Conservation (phyloP, 2,329 filamentous ascomycete species). For the Nothomitra cinnamomea region DNA sequence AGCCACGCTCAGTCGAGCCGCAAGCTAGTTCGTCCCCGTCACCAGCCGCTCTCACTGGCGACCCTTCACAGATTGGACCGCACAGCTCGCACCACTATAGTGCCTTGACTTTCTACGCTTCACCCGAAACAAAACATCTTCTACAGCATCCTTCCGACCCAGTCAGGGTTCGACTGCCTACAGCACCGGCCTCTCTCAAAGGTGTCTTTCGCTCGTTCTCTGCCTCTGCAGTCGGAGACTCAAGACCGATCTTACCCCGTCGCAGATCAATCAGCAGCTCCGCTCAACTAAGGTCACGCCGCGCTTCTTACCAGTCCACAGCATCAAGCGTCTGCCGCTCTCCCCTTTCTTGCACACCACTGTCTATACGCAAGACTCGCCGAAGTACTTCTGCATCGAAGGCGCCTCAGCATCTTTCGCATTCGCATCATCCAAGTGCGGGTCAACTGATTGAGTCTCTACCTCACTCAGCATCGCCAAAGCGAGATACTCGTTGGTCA, state of each 20-base stretch:
- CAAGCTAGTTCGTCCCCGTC: not conserved
- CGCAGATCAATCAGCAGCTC: not conserved
- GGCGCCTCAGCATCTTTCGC: too few species aligned
- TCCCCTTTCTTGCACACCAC: not conserved
- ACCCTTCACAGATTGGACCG: not conserved
- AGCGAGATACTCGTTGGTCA: too few species aligned
- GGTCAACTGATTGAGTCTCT: too few species aligned
- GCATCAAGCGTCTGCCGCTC: not conserved
- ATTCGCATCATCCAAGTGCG: too few species aligned
- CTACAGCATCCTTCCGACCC: not conserved
- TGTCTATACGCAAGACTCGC: too few species aligned
- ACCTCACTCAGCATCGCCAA: too few species aligned
- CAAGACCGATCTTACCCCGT: not conserved
- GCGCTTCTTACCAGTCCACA: not conserved
- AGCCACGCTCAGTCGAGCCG: not conserved
- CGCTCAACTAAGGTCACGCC: not conserved
- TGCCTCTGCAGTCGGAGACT: not conserved
- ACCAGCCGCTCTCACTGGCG: not conserved
- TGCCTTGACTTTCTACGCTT: not conserved
- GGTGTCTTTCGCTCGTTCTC: not conserved
- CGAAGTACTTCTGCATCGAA: too few species aligned
- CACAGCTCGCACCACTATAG: not conserved
- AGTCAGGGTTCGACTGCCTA: not conserved
- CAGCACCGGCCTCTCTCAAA: not conserved
- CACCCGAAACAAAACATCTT: too few species aligned